Evolutionary conservation across 768 basidiomycete species (phyloP), one percentile per base, ranked within the genome.

Genomic region (Termitomyces sp.): DNA sequence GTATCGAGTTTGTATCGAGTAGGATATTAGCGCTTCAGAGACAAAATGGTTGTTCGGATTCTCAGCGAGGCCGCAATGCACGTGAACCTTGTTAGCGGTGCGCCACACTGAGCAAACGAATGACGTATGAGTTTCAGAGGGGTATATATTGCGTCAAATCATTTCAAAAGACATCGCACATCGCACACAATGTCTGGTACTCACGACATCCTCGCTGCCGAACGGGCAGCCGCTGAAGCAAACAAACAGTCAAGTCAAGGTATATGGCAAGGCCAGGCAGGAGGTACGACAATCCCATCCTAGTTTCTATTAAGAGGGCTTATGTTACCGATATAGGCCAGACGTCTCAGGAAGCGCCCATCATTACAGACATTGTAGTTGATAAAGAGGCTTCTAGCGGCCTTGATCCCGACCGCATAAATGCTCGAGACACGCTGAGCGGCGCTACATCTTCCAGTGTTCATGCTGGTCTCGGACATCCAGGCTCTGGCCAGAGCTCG

Each of bases 381-480:
- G 51, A 52, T 40, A 26, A 52, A 28, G 51, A 52, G 9, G 8
- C 36, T 28, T 40, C 26, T 40, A 38, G 36, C 16, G 36, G 23
- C 14, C 36, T 16, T 26, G 23, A 12, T 5, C 40, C 51, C 28
- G 51, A 36, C 13, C 41, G 35, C 26, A 28, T 33, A n/a, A 33
- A 16, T n/a, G 58, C 51, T 12, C 51, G 13, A 7, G 55, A 55
- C n/a, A 57, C 50, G 14, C 3, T 60, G 5, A 43, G 44, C 10
- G 55, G 61, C 14, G 36, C 58, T 23, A 36, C 46, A n/a, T 51
- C 55, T 10, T 26, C 44, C 16, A 50, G 59, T 7, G 43, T 56
- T 28, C 35, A 56, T 18, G 12, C 2, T 32, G 52, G 48, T 5
- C 14, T 47, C 1, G 60, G 60, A 2, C 55, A 60, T 26, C 50